Evolutionary conservation across 768 basidiomycete genomes (phyloP), one percentile per base, ranked within the genome.

Genomic region (Tephrocybe sp.): DNA sequence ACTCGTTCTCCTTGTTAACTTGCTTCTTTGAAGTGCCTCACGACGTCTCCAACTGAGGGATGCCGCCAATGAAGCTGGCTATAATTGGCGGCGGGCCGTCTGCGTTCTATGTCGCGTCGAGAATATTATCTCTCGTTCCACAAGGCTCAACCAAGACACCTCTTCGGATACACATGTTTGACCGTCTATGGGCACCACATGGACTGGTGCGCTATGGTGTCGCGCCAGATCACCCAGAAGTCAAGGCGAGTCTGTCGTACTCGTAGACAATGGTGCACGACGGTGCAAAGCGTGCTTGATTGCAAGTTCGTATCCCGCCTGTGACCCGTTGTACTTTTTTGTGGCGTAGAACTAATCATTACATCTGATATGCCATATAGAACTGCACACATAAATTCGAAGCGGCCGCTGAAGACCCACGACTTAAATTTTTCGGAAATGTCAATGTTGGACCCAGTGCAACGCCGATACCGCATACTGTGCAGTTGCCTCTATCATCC

Each of bases 351-450:
- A 11, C n/a, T 20, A 9, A 43, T 32, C n/a, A n/a, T 28, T 38
- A 37, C 32, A 15, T 59, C 50, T 2, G 14, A 9, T 18, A n/a
- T 8, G n/a, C n/a, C 18, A 36, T 40, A 18, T 33, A 98, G 95
- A 98, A 98, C 68, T 97, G 94, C 70, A 93, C 88, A 20, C 84
- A 96, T 71, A 98, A 96, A 74, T 98, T 99, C 59, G 92, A 96
- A 62, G 72, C 77, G 23, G 79, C 85, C 1, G 90, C 93, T 0
- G 56, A 68, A n/a, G 94, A 98, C 62, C 72, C 82, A 0, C 83
- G 95, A 2, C 85, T 98, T 59, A 74, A 79, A 17, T 98, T 93
- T 71, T 96, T 96, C 67, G 97, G 95, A 30, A 97, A 98, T 62
- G 86, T 96, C 12, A 82, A 89, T 52, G 66, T 90, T 48, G 74